Evolutionary conservation across 345 rosid genomes (phyloP).

Genomic region (Euclidium syriacum): DNA sequence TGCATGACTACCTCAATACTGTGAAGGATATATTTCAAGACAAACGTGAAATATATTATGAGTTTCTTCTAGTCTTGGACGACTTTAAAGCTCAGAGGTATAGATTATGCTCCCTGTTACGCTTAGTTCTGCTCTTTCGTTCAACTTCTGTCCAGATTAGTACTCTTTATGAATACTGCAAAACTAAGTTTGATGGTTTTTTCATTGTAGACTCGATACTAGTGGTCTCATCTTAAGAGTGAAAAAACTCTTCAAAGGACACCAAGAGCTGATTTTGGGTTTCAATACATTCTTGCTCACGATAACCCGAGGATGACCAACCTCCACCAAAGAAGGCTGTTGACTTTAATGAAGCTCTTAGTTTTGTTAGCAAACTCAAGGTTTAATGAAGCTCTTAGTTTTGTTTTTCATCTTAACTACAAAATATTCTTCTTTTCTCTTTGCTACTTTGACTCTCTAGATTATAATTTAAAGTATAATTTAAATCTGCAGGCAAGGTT

Average conservation of each 20-base stretch:
- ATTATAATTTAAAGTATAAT: constrained; percentile 2
- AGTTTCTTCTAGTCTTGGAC: constrained; percentile 72
- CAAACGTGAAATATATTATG: constrained; percentile 60
- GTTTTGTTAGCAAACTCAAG: constrained; percentile 88
- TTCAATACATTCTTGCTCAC: constrained; percentile 91
- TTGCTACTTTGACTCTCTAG: too few species aligned
- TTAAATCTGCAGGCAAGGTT: constrained; percentile 72
- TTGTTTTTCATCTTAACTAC: too few species aligned
- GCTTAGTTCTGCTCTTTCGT: background rate
- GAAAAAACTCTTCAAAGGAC: constrained; percentile 82
- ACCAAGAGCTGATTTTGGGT: constrained; percentile 74
- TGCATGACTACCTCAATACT: constrained; percentile 61
- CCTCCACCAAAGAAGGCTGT: constrained; percentile 72
- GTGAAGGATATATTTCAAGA: constrained; percentile 80
- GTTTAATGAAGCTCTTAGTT: constrained; percentile 92
- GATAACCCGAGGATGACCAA: constrained; percentile 55
- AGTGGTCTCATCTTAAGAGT: constrained; percentile 83
- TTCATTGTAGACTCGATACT: constrained; percentile 60
- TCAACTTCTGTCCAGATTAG: background rate
- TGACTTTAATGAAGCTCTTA: constrained; percentile 89
- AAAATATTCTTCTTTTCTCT: constrained; percentile 37
- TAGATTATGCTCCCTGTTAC: background rate
- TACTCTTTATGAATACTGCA: background rate
- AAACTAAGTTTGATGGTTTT: constrained; percentile 1
- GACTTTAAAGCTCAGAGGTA: constrained; percentile 85